phyloP scores from a whole-genome alignment of 768 basidiomycete genomes.

The Mrakia hoshinonis region DNA sequence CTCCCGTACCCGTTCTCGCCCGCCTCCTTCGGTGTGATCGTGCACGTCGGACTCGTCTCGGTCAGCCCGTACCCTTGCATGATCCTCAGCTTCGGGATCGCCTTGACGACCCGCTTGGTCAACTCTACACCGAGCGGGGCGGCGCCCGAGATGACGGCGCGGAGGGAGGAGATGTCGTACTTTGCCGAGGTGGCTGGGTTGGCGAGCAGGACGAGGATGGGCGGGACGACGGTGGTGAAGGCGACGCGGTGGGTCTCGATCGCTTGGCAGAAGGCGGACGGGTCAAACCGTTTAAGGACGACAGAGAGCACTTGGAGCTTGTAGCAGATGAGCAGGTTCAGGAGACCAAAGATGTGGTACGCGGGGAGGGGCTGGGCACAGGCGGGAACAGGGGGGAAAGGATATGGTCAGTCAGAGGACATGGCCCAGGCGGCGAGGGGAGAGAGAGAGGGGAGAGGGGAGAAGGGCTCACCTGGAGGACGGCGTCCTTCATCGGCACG shows the following conservation, averaged over 20 bases:
- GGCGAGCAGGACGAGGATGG: slow-evolving; percentile 67
- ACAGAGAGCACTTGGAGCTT: not conserved
- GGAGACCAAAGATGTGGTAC: slow-evolving; percentile 10
- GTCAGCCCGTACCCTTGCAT: slow-evolving; percentile 16
- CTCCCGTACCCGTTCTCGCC: not conserved
- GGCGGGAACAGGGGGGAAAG: not conserved
- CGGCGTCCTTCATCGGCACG: not conserved
- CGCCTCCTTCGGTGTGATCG: not conserved
- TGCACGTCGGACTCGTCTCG: slow-evolving; percentile 8
- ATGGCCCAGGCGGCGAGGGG: no score
- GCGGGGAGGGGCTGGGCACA: slow-evolving; percentile 9
- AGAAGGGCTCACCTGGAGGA: not conserved
- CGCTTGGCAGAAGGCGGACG: slow-evolving; percentile 54
- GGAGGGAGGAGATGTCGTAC: slow-evolving; percentile 31
- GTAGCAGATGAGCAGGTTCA: slow-evolving; percentile 8
- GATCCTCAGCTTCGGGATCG: not conserved
- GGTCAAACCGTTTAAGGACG: slow-evolving; percentile 57
- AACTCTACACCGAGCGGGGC: slow-evolving; percentile 35
- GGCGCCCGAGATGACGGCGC: slow-evolving; percentile 32
- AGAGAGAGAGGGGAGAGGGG: not conserved
- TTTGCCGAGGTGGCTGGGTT: slow-evolving; percentile 48
- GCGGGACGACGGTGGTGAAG: slow-evolving; percentile 45
- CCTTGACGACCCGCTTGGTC: slow-evolving; percentile 28
- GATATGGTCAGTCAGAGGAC: no score
- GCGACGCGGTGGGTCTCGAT: slow-evolving; percentile 61